These are phyloP conservation scores for Jacaranda copaia DNA, from an alignment of 257 asterid genomes.

Conservation along the genomic window DNA sequence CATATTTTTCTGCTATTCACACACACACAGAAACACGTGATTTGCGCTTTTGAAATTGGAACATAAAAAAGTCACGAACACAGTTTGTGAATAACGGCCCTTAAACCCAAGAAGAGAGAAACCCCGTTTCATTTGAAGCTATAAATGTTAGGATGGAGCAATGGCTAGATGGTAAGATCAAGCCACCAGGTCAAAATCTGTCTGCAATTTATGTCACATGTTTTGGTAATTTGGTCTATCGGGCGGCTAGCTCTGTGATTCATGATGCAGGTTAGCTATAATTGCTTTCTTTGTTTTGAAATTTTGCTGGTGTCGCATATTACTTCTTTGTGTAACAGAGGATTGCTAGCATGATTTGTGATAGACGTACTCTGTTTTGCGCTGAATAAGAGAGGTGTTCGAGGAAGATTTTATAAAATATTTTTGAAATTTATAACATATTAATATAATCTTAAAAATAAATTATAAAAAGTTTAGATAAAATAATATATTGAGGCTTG, in stretches of 20 bases:
- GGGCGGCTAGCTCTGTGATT: conserved; percentile 22
- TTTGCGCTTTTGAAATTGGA: not conserved
- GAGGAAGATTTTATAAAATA: no score
- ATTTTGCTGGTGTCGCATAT: conserved; percentile 5
- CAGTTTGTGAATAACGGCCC: conserved; percentile 10
- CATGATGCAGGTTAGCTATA: conserved; percentile 44
- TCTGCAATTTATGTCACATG: not conserved
- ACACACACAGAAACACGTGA: not conserved
- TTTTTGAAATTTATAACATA: no score
- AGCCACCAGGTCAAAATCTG: conserved; percentile 9
- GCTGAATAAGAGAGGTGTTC: not conserved
- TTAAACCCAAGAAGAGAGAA: conserved; percentile 6
- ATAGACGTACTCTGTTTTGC: conserved; percentile 6
- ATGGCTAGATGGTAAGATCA: no score
- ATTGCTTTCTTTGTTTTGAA: not conserved
- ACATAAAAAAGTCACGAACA: not conserved
- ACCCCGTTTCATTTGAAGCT: not conserved
- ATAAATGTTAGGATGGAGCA: not conserved
- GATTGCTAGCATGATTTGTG: conserved; percentile 21
- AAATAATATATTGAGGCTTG: no score
- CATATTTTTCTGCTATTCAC: conserved; percentile 39
- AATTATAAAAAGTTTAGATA: no score
- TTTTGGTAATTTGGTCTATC: conserved; percentile 6
- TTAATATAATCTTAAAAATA: no score
- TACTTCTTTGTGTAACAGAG: conserved; percentile 15